A percentile compares a stretch with the other conserved stretches of the same genome.
These are phyloP conservation scores for Leccinum huronense DNA, from an alignment of 1,284 basidiomycete species.

Conservation along the genomic window DNA sequence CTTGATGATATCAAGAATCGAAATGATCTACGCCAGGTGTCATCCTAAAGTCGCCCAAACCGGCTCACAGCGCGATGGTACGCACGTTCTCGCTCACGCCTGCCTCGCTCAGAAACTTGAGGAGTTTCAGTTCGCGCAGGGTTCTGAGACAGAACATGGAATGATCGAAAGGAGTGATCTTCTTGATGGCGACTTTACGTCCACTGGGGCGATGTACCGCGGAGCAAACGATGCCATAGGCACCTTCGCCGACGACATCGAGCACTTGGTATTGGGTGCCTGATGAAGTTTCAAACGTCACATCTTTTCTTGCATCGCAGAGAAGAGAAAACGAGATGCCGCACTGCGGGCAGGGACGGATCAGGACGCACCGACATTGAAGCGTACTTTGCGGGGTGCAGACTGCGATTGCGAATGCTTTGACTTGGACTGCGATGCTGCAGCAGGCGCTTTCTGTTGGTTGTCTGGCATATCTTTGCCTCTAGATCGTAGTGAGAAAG, in stretches of 20 bases:
- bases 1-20: conserved; percentile 93
- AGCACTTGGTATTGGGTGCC: conserved; percentile 85
- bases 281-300: conserved; percentile 29
- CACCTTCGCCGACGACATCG: conserved; percentile 88
- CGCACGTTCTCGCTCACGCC: conserved; percentile 91
- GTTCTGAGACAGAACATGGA: conserved; percentile 90
- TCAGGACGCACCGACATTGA: conserved; percentile 80
- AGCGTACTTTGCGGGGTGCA: conserved; percentile 84
- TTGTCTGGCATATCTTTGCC: conserved; percentile 29
- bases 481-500: conserved; percentile 1
- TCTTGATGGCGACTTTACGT: conserved; percentile 86
- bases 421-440: conserved; percentile 42
- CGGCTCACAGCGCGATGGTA: conserved; percentile 13
- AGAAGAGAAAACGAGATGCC: neutral
- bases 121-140: conserved; percentile 82
- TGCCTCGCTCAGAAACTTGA: conserved; percentile 88
- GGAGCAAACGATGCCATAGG: conserved; percentile 87
- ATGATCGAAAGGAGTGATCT: conserved; percentile 91
- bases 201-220: conserved; percentile 80
- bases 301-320: neutral
- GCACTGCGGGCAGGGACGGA: neutral
- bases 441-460: conserved; percentile 16
- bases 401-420: conserved; percentile 68
- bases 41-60: neutral
- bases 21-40: conserved; percentile 74